Percentiles rank a stretch among this genome's conserved stretches.
These are phyloP conservation scores for Debaryomyces sp. DNA, from an alignment of 1,139 yeast genomes.

Conservation along the genomic window DNA sequence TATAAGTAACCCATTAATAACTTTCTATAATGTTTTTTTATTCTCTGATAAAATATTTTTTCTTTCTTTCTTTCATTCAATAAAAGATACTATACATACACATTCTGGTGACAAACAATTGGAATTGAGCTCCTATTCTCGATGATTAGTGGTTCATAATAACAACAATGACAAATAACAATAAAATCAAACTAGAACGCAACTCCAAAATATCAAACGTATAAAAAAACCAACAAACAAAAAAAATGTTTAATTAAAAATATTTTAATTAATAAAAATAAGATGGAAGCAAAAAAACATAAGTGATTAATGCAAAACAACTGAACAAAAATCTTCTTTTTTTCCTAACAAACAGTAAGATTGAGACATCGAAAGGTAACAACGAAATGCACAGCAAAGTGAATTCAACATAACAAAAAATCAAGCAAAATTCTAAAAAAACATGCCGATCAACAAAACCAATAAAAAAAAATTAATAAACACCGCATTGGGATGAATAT, in stretches of 20 bases:
- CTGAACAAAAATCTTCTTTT: slow-evolving; percentile 23
- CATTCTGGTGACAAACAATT: slow-evolving; percentile 7
- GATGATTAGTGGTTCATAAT: slow-evolving; percentile 6
- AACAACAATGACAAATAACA: slow-evolving; percentile 3
- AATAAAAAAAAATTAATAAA: slow-evolving; percentile 12
- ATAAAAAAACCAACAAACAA: slow-evolving; percentile 14
- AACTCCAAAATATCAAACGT: slow-evolving; percentile 13
- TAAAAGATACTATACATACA: slow-evolving; percentile 6
- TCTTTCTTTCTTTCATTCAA: slow-evolving; percentile 6
- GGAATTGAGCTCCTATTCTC: slow-evolving; percentile 7
- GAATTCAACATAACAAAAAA: slow-evolving; percentile 8
- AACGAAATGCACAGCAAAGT: slow-evolving; percentile 19
- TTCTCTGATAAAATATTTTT: slow-evolving; percentile 7
- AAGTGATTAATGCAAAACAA: slow-evolving; percentile 23
- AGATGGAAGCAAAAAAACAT: slow-evolving; percentile 16
- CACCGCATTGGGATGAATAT: background rate
- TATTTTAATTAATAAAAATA: slow-evolving; percentile 14
- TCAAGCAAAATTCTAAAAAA: slow-evolving; percentile 5
- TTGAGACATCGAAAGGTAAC: slow-evolving; percentile 32
- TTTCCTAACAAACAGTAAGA: slow-evolving; percentile 22
- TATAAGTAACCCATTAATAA: slow-evolving; percentile 35
- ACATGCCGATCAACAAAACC: slow-evolving; percentile 7
- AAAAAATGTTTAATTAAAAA: slow-evolving; percentile 10
- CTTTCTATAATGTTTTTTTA: slow-evolving; percentile 25
- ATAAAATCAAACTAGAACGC: slow-evolving; percentile 9